These are phyloP conservation scores for Flaveria floridana DNA, from an alignment of 140 eudicot species.

Conservation along the genomic window DNA sequence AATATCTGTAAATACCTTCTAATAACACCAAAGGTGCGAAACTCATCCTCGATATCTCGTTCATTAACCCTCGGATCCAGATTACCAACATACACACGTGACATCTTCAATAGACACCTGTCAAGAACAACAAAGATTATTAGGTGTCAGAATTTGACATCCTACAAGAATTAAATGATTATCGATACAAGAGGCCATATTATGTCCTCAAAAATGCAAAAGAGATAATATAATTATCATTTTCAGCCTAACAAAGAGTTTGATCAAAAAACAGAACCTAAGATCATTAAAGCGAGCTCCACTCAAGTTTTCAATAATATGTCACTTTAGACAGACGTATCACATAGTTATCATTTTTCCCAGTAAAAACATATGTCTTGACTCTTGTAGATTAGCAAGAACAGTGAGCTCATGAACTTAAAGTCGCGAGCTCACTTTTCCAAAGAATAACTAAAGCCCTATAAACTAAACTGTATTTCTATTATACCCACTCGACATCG, in stretches of 20 bases:
- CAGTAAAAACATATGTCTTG: too few species aligned
- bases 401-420: not conserved
- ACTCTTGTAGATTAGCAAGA: not conserved
- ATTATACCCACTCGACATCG: not conserved
- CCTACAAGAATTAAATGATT: not conserved
- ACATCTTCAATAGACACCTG: constrained; percentile 54
- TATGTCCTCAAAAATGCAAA: constrained; percentile 4
- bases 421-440: too few species aligned
- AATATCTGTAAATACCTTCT: constrained; percentile 40
- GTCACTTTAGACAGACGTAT: not conserved
- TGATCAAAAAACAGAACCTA: not conserved
- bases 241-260: not conserved
- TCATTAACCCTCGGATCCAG: constrained; percentile 84
- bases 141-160: not conserved
- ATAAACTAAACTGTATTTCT: not conserved
- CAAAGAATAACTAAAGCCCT: not conserved
- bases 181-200: not conserved
- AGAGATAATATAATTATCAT: not conserved
- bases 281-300: too few species aligned
- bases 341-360: not conserved
- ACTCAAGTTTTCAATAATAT: not conserved
- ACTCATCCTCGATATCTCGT: constrained; percentile 84
- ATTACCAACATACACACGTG: constrained; percentile 89
- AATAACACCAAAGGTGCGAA: constrained; percentile 59
- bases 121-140: constrained; percentile 24